Evolutionary conservation across 2,329 filamentous ascomycete genomes (phyloP), one percentile per base, ranked within the genome.

Genomic region (Apiospora phragmitis): DNA sequence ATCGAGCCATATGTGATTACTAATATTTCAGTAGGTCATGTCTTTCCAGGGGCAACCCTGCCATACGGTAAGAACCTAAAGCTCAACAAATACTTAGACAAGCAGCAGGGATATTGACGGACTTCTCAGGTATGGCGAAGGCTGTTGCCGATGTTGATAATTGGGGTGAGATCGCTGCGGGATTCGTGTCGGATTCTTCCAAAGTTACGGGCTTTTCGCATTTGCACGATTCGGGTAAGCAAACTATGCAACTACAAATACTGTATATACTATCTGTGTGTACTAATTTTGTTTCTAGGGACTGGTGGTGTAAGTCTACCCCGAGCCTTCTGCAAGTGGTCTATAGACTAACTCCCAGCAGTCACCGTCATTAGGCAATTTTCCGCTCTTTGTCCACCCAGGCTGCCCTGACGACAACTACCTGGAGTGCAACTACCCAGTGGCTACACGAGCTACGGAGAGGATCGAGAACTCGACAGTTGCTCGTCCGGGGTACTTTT

Each of bases 401-500:
- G 83, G 84, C 24, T 88, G 86, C 70, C 81, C 81, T 0, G 81
- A 82, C 29, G 84, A 87, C 75, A 81, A 87, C 72, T 83, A 81
- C 67, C 70, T 77, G n/a, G 76, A 81, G 66, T 92, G 90, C 80
- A 81, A 82, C 41, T 92, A 85, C 74, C 79, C 83, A 4, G 83
- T 84, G 21, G 76, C 78, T 16, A 77, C 83, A 16, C 83, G 90
- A 71, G 83, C 85, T 24, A 82, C 83, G 0, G 78, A 80, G 26
- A 88, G 89, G 68, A 80, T 84, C 71, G 83, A 84, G n/a, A 82
- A 81, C 71, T 86, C 87, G 1, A 81, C 86, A 12, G 79, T 81
- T 38, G 89, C 90, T 2, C 81, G 82, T 26, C 88, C 89, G 1
- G 90, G 90, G 0, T 90, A 90, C 75, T 92, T 92, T 74, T 81